Evolutionary conservation across 1,139 yeast species (phyloP).

Genomic region (Pichia sp.): DNA sequence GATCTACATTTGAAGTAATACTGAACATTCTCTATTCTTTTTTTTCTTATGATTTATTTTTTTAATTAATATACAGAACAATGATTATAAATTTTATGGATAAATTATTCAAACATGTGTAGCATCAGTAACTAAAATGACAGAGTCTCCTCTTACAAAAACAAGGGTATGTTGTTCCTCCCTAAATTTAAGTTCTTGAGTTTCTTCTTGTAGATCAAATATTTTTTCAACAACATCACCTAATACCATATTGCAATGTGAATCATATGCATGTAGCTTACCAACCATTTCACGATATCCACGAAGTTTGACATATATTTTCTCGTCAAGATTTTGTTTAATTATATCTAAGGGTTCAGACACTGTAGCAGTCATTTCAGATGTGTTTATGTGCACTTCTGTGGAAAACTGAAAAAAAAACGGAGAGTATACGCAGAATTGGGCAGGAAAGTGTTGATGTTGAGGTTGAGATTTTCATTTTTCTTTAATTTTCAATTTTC

Average conservation of each 20-base stretch:
- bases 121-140: slow-evolving; percentile 46
- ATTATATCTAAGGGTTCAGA: slow-evolving; percentile 82
- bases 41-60: not conserved
- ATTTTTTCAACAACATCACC: slow-evolving; percentile 90
- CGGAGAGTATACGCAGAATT: not conserved
- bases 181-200: slow-evolving; percentile 37
- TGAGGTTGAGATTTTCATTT: not conserved
- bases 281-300: slow-evolving; percentile 96
- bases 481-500: not conserved
- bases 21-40: not conserved
- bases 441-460: not conserved
- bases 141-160: slow-evolving; percentile 94
- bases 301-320: slow-evolving; percentile 80
- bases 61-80: not conserved
- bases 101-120: slow-evolving; percentile 17
- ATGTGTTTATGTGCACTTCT: not conserved
- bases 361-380: slow-evolving; percentile 16
- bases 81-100: not conserved
- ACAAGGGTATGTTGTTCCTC: slow-evolving; percentile 81
- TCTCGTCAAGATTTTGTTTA: slow-evolving; percentile 80
- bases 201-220: slow-evolving; percentile 46
- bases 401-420: not conserved
- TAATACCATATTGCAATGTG: slow-evolving; percentile 92
- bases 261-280: slow-evolving; percentile 87
- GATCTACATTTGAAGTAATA: not conserved